A percentile compares a stretch with the other conserved stretches of the same genome.
Evolutionary conservation across 495 filamentous ascomycete species (phyloP).

Genomic region (Tetracladium marchalianum): DNA sequence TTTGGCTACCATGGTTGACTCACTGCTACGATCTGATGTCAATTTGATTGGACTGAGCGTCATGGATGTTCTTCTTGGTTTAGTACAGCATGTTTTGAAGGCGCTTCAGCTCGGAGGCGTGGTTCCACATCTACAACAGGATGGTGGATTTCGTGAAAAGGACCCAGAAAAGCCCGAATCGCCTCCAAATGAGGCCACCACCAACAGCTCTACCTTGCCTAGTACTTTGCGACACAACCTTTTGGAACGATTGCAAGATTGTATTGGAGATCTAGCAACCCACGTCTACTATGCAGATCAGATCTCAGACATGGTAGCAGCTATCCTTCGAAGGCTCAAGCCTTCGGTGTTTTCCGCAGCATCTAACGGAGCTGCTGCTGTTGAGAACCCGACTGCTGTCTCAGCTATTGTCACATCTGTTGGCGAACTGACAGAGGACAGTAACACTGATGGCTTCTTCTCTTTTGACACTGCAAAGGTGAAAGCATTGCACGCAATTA

Average conservation of each 20-base stretch:
- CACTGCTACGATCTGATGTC: slow-evolving; percentile 73
- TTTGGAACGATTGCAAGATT: slow-evolving; percentile 45
- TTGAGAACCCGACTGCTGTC: slow-evolving; percentile 29
- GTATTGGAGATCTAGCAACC: slow-evolving; percentile 77
- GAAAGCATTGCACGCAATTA: slow-evolving; percentile 69
- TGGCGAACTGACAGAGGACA: slow-evolving; percentile 15
- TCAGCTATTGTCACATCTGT: slow-evolving; percentile 15
- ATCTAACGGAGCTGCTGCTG: slow-evolving; percentile 28
- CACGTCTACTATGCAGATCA: slow-evolving; percentile 94
- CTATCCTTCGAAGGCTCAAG: slow-evolving; percentile 66
- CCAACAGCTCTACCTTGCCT: slow-evolving; percentile 9
- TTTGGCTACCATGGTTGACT: slow-evolving; percentile 62
- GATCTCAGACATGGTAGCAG: slow-evolving; percentile 79
- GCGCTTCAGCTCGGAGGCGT: slow-evolving; percentile 54
- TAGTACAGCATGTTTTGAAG: slow-evolving; percentile 68
- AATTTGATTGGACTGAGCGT: slow-evolving; percentile 91
- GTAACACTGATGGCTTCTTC: slow-evolving; percentile 55
- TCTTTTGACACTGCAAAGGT: slow-evolving; percentile 63
- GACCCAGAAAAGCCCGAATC: slow-evolving; percentile 3
- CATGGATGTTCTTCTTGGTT: slow-evolving; percentile 77
- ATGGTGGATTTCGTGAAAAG: neutral
- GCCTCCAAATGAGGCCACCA: slow-evolving; percentile 6
- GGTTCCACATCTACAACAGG: slow-evolving; percentile 2
- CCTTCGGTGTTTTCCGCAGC: slow-evolving; percentile 35
- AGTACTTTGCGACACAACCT: slow-evolving; percentile 16